A percentile compares a stretch with the other conserved stretches of the same genome.
Evolutionary conservation across 768 basidiomycete species (phyloP).

Genomic region (Pisolithus marmoratus): DNA sequence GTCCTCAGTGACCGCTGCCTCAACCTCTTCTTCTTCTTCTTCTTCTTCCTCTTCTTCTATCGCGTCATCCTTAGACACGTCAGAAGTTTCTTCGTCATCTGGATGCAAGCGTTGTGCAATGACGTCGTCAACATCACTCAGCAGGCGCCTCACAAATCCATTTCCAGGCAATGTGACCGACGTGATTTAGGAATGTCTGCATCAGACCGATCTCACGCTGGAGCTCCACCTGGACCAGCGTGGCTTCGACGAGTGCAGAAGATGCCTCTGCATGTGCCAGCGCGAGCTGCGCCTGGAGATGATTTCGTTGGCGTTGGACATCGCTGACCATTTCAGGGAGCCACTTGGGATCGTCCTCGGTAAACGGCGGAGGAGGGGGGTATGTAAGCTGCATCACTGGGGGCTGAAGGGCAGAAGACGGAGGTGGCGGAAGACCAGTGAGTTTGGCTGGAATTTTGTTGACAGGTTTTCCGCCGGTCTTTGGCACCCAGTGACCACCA

Average conservation of each 20-base stretch:
- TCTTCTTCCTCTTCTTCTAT: neutral
- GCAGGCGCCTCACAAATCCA: constrained; percentile 20
- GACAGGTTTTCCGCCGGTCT: constrained; percentile 12
- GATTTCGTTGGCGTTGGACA: constrained; percentile 19
- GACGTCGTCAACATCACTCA: constrained; percentile 12
- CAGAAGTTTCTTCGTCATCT: neutral
- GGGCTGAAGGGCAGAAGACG: constrained; percentile 11
- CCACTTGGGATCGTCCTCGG: constrained; percentile 22
- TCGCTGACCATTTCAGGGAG: constrained; percentile 21
- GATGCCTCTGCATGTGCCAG: constrained; percentile 12
- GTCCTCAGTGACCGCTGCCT: neutral
- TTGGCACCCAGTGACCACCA: constrained; percentile 23
- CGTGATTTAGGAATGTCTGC: constrained; percentile 20
- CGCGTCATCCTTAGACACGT: neutral
- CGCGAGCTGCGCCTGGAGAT: constrained; percentile 14
- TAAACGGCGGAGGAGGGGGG: constrained; percentile 22
- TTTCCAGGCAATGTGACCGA: constrained; percentile 21
- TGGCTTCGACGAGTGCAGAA: constrained; percentile 21
- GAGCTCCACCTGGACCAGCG: constrained; percentile 23
- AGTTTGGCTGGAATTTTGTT: neutral
- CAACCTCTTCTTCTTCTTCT: neutral
- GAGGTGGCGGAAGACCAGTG: neutral
- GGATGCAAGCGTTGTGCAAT: neutral
- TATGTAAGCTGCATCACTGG: constrained; percentile 24
- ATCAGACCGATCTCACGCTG: constrained; percentile 15